phyloP scores from a whole-genome alignment of 2,329 filamentous ascomycete species.

The Arthrinium puccinioides region DNA sequence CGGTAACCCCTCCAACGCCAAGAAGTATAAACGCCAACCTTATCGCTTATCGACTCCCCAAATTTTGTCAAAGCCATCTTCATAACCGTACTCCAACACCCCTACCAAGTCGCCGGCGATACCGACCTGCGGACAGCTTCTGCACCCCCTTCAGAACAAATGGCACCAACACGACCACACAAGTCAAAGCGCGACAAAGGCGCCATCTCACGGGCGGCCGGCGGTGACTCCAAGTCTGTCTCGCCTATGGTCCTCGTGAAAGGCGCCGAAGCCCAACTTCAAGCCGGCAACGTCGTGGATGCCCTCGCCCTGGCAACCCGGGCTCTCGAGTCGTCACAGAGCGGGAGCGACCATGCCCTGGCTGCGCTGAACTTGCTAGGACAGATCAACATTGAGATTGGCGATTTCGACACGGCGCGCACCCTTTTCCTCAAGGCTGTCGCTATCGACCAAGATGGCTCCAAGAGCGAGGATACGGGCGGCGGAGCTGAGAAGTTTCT shows the following conservation, averaged over 20 bases:
- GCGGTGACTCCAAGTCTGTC: conserved; percentile 14
- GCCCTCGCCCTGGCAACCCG: conserved; percentile 20
- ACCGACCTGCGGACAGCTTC: too few relatives aligned
- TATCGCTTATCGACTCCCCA: too few relatives aligned
- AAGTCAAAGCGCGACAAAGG: conserved; percentile 21
- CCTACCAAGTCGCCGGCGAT: too few relatives aligned
- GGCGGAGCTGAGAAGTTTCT: conserved; percentile 91
- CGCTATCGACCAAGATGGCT: conserved; percentile 68
- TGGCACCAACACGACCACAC: conserved; percentile 25
- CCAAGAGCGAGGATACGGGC: conserved; percentile 60
- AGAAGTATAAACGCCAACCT: too few relatives aligned
- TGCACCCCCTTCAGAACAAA: conserved; percentile 8
- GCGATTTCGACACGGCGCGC: conserved; percentile 70
- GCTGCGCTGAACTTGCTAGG: conserved; percentile 69
- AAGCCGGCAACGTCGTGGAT: conserved; percentile 21
- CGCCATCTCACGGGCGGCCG: conserved; percentile 10
- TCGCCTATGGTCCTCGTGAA: conserved; percentile 22
- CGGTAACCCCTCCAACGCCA: too few relatives aligned
- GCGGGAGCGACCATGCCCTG: conserved; percentile 42
- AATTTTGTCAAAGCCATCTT: too few relatives aligned
- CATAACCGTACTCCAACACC: too few relatives aligned
- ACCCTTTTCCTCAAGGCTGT: conserved; percentile 67
- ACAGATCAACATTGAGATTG: conserved; percentile 75
- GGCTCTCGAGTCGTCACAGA: conserved; percentile 18
- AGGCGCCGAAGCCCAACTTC: conserved; percentile 23